A percentile compares a stretch with the other conserved stretches of the same genome.
phyloP scores from a whole-genome alignment of 495 filamentous ascomycete genomes.

The Barbatosphaeria neglecta region DNA sequence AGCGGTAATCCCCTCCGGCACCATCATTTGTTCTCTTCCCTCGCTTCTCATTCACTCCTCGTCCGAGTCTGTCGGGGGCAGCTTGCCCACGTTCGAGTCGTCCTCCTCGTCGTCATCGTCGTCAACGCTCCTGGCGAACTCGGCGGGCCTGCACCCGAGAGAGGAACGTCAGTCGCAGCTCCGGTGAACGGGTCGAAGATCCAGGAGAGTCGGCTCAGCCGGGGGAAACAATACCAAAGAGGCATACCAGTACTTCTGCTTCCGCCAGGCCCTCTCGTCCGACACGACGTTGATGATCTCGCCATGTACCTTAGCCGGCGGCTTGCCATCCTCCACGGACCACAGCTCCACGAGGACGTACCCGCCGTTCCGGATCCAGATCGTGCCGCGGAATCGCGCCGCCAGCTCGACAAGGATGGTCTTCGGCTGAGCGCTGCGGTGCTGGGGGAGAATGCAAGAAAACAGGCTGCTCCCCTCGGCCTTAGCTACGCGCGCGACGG shows the following conservation, averaged over 20 bases:
- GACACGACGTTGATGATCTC: conserved; percentile 89
- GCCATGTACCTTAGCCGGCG: conserved; percentile 65
- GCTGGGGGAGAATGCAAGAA: conserved; percentile 51
- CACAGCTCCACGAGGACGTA: conserved; percentile 74
- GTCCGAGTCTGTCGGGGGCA: conserved; percentile 65
- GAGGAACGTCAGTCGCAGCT: neutral
- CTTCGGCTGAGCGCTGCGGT: conserved; percentile 18
- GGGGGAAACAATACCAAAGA: too few relatives aligned
- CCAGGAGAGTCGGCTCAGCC: too few relatives aligned
- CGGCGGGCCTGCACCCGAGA: conserved; percentile 54
- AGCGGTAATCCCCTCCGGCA: conserved; percentile 4
- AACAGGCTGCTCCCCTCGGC: conserved; percentile 84
- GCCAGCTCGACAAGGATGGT: conserved; percentile 65
- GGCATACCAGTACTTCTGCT: conserved; percentile 74
- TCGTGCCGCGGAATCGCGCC: conserved; percentile 70
- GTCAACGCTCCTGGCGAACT: conserved; percentile 57
- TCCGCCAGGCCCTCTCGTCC: conserved; percentile 86
- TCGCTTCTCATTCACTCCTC: conserved; percentile 20
- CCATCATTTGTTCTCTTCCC: neutral
- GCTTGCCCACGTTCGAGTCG: conserved; percentile 65
- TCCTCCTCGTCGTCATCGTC: conserved; percentile 58
- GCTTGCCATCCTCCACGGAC: conserved; percentile 44
- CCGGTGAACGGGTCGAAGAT: neutral
- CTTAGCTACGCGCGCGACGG: conserved; percentile 64
- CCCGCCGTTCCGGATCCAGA: conserved; percentile 80